Conservation (phyloP, 2,329 filamentous ascomycete species). For the Coniochaeta pulveracea region DNA sequence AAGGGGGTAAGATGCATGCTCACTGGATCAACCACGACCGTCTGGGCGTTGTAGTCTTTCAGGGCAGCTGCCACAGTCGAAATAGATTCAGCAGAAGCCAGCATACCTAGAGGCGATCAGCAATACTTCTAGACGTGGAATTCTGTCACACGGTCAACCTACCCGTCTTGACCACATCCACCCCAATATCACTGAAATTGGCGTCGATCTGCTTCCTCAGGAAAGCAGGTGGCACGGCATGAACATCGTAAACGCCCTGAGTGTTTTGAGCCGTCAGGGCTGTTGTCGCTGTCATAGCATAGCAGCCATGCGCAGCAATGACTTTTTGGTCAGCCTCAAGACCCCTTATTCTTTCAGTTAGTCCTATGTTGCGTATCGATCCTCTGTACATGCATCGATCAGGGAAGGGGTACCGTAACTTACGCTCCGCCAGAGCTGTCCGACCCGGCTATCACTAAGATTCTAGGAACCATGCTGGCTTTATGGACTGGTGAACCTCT, state of each 20-base stretch:
- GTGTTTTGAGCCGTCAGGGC: conserved; percentile 97
- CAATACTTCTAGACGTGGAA: background rate
- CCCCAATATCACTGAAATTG: conserved; percentile 71
- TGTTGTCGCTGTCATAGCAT: conserved; percentile 92
- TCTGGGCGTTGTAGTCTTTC: conserved; percentile 40
- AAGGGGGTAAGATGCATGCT: no score
- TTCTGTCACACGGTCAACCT: conserved; percentile 14
- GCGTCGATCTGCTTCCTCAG: conserved; percentile 78
- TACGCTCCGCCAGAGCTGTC: conserved; percentile 85
- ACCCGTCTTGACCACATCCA: conserved; percentile 91
- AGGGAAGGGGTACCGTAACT: conserved; percentile 18
- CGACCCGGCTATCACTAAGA: conserved; percentile 78
- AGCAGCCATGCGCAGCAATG: conserved; percentile 81
- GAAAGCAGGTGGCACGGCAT: conserved; percentile 67
- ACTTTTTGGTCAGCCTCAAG: conserved; percentile 95
- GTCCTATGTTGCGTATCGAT: no score
- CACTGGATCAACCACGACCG: conserved; percentile 67
- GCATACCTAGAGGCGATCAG: conserved; percentile 51
- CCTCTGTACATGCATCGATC: no score
- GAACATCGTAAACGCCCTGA: conserved; percentile 68
- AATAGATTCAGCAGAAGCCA: conserved; percentile 62
- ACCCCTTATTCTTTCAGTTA: no score
- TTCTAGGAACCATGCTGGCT: conserved; percentile 30
- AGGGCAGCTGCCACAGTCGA: conserved; percentile 56
- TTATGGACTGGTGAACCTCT: background rate